These are phyloP conservation scores for Apiospora phragmitis DNA, from an alignment of 2,329 filamentous ascomycete species.

Conservation along the genomic window DNA sequence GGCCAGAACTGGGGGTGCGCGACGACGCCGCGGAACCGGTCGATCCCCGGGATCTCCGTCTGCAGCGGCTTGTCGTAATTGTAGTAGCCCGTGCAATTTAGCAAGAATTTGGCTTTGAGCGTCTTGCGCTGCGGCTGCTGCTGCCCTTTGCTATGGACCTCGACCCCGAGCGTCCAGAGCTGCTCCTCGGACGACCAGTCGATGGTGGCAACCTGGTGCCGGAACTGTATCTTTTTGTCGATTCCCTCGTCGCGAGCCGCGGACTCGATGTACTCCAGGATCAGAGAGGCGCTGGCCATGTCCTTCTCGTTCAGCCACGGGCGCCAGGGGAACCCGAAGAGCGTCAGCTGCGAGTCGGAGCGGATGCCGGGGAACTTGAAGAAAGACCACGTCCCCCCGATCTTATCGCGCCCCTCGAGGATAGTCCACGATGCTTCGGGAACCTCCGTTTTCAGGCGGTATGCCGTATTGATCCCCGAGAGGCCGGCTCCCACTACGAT, in stretches of 20 bases:
- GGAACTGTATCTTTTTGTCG: conserved; percentile 52
- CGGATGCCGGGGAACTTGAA: conserved; percentile 75
- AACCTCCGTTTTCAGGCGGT: conserved; percentile 60
- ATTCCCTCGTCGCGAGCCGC: conserved; percentile 52
- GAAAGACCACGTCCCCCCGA: conserved; percentile 79
- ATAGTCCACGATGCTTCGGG: conserved; percentile 62
- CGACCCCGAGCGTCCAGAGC: conserved; percentile 51
- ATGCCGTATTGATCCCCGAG: conserved; percentile 70
- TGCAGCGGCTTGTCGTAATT: conserved; percentile 54
- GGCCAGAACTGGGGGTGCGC: conserved; percentile 75
- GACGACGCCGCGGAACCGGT: conserved; percentile 58
- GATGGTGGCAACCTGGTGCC: conserved; percentile 47
- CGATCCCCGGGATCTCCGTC: conserved; percentile 57
- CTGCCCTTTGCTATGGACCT: conserved; percentile 46
- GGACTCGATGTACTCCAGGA: conserved; percentile 53
- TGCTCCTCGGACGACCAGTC: conserved; percentile 57
- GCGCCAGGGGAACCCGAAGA: conserved; percentile 68
- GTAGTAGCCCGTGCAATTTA: conserved; percentile 69
- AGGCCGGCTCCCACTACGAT: conserved; percentile 59
- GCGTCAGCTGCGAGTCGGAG: conserved; percentile 62
- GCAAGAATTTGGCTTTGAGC: conserved; percentile 53
- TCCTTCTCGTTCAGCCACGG: conserved; percentile 57
- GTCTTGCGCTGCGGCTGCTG: conserved; percentile 36
- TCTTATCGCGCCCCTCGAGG: conserved; percentile 63
- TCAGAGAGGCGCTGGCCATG: conserved; percentile 34